These are phyloP conservation scores for Solidago caesia DNA, from an alignment of 129 eudicot genomes.

Conservation along the genomic window DNA sequence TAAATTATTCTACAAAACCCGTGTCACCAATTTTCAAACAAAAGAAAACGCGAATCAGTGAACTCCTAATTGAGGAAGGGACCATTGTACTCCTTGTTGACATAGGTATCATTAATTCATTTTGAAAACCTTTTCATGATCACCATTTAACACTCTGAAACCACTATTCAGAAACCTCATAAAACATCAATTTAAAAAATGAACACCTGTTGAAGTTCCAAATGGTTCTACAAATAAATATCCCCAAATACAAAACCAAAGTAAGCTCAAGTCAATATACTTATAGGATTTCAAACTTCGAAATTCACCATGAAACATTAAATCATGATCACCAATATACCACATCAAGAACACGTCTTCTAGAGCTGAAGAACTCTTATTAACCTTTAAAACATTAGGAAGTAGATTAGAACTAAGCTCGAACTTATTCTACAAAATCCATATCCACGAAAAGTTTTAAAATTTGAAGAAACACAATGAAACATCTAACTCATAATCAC, in stretches of 20 bases:
- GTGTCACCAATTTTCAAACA: slow-evolving; percentile 5
- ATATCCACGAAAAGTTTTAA: too few relatives aligned
- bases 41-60: slow-evolving; percentile 4
- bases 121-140: not conserved
- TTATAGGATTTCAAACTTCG: not conserved
- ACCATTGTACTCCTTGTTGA: not conserved
- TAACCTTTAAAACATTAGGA: not conserved
- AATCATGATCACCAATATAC: not conserved
- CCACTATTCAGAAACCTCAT: slow-evolving; percentile 2
- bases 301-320: slow-evolving; percentile 6
- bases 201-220: not conserved
- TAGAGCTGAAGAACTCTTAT: not conserved
- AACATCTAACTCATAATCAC: too few relatives aligned
- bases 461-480: too few relatives aligned
- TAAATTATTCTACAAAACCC: not conserved
- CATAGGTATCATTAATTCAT: too few relatives aligned
- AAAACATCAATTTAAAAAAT: not conserved
- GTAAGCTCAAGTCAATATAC: slow-evolving; percentile 6
- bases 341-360: not conserved
- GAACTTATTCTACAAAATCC: too few relatives aligned
- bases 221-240: not conserved
- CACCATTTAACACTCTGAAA: slow-evolving; percentile 10
- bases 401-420: too few relatives aligned
- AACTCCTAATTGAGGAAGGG: not conserved
- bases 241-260: slow-evolving; percentile 21